These are phyloP conservation scores for Aspergillus glaucus DNA, from an alignment of 2,329 filamentous ascomycete species.

Conservation along the genomic window DNA sequence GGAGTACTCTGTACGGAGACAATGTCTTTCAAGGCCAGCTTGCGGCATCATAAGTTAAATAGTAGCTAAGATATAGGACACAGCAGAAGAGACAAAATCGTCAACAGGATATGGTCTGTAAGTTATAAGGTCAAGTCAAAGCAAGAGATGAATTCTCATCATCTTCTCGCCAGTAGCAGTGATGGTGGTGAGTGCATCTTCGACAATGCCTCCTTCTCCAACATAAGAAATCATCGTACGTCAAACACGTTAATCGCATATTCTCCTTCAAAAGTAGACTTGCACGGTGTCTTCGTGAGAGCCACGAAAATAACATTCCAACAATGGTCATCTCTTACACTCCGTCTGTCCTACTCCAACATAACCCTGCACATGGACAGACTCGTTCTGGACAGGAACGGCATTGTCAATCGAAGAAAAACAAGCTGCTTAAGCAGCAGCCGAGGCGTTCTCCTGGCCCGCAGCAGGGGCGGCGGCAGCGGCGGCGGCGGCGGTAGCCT, in stretches of 20 bases:
- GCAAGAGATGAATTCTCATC: background rate
- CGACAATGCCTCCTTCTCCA: conserved; percentile 12
- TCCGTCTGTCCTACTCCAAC: conserved; percentile 10
- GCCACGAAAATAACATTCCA: conserved; percentile 23
- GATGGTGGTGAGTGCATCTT: conserved; percentile 2
- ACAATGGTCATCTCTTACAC: conserved; percentile 5
- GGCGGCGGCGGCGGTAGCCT: conserved; percentile 7
- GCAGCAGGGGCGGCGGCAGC: conserved; percentile 24
- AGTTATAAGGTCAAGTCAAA: conserved; percentile 15
- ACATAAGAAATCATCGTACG: conserved; percentile 1
- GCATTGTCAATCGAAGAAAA: conserved; percentile 20
- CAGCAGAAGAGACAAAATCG: conserved; percentile 33
- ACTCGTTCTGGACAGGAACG: conserved; percentile 16
- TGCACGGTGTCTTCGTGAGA: too few relatives aligned
- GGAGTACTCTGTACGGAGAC: background rate
- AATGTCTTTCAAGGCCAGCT: conserved; percentile 15
- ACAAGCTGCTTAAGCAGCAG: conserved; percentile 25
- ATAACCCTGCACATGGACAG: background rate
- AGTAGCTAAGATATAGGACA: conserved; percentile 36
- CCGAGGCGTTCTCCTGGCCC: conserved; percentile 37
- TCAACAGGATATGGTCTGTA: conserved; percentile 2
- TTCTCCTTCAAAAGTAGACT: too few relatives aligned
- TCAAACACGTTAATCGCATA: background rate
- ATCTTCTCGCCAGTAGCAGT: conserved; percentile 12
- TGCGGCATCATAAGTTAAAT: conserved; percentile 35